Conservation (phyloP, 805 yeast genomes). For the Torulaspora microellipsoides region DNA sequence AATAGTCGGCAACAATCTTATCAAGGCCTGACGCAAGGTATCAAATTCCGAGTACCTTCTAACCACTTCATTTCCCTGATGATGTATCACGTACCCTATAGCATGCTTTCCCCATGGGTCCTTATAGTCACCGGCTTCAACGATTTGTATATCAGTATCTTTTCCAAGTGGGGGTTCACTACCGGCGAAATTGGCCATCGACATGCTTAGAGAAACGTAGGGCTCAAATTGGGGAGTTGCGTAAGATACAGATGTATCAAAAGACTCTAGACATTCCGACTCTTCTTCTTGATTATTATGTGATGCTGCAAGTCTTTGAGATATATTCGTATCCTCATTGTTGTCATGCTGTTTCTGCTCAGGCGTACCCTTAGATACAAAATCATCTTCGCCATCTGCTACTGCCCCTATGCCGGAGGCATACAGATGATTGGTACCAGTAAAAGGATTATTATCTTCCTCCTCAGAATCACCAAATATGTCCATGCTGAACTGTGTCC, state of each 20-base stretch:
- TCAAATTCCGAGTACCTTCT: conserved; percentile 93
- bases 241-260: background rate
- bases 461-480: conserved; percentile 27
- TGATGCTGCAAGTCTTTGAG: background rate
- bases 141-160: conserved; percentile 41
- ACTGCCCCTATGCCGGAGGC: conserved; percentile 37
- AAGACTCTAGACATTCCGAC: background rate
- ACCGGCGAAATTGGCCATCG: conserved; percentile 19
- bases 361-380: conserved; percentile 10
- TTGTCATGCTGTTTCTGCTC: conserved; percentile 5
- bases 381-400: conserved; percentile 18
- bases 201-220: conserved; percentile 28
- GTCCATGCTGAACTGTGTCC: conserved; percentile 12
- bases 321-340: background rate
- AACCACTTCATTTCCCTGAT: conserved; percentile 57
- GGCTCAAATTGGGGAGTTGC: conserved; percentile 19
- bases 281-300: conserved; percentile 3
- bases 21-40: conserved; percentile 64
- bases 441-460: conserved; percentile 39
- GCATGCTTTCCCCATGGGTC: conserved; percentile 76
- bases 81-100: conserved; percentile 74
- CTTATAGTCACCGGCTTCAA: conserved; percentile 80
- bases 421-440: conserved; percentile 36
- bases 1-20: conserved; percentile 70
- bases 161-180: conserved; percentile 1